Conservation (phyloP, 805 yeast genomes). For the Candida ovalis region DNA sequence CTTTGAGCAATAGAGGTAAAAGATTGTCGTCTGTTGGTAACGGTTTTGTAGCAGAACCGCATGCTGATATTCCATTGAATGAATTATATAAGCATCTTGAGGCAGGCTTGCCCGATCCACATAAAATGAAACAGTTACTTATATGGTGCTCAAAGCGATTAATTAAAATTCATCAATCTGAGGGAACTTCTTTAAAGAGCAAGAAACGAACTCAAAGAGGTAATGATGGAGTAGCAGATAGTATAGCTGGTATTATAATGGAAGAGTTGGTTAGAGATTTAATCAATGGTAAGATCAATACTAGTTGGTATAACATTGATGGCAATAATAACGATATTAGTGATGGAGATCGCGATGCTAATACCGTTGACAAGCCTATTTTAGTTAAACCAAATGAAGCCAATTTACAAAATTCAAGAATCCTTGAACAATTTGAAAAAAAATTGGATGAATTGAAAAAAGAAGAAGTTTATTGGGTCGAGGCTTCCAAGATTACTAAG, state of each 20-base stretch:
- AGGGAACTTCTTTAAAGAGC: not conserved
- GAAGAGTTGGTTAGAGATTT: constrained; percentile 60
- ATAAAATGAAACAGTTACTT: constrained; percentile 63
- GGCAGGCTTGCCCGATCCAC: constrained; percentile 62
- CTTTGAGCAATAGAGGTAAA: constrained; percentile 61
- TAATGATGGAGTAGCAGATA: constrained; percentile 29
- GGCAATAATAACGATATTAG: constrained; percentile 23
- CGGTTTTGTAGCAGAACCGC: constrained; percentile 67
- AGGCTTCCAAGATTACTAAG: constrained; percentile 3
- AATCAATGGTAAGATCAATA: constrained; percentile 52
- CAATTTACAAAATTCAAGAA: constrained; percentile 48
- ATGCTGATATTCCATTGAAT: constrained; percentile 48
- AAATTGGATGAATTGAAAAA: constrained; percentile 40
- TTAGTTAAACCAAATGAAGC: constrained; percentile 54
- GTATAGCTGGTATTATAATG: constrained; percentile 59
- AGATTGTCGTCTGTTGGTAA: constrained; percentile 72
- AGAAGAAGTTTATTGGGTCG: constrained; percentile 47
- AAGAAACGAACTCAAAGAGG: constrained; percentile 4
- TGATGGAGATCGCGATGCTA: constrained; percentile 6
- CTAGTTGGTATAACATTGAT: constrained; percentile 62
- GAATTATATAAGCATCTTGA: constrained; percentile 64
- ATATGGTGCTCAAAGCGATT: constrained; percentile 63
- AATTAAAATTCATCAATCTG: constrained; percentile 15
- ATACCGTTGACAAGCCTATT: constrained; percentile 28
- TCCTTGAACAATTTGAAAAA: constrained; percentile 41